Evolutionary conservation across 768 basidiomycete species (phyloP).

Genomic region (Tricholoma terreum): DNA sequence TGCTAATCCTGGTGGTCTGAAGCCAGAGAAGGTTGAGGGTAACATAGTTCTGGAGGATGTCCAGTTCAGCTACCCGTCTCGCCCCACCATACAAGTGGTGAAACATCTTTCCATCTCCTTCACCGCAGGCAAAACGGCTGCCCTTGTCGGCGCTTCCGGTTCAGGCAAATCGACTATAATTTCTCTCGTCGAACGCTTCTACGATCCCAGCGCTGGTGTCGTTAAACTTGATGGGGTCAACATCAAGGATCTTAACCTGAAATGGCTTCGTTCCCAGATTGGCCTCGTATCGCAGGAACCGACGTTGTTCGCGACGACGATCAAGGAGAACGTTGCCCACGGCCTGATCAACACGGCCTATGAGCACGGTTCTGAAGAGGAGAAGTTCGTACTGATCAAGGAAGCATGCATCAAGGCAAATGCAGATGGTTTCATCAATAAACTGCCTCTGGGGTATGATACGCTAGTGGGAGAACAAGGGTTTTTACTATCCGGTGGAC

Average conservation of each 20-base stretch:
- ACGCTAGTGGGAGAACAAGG: conserved; percentile 89
- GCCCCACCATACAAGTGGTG: conserved; percentile 73
- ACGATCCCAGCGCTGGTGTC: conserved; percentile 72
- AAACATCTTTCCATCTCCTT: conserved; percentile 66
- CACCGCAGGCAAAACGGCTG: conserved; percentile 72
- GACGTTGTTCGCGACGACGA: conserved; percentile 79
- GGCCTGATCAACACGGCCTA: conserved; percentile 73
- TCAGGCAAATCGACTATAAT: conserved; percentile 78
- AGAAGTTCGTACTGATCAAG: conserved; percentile 74
- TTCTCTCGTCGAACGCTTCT: conserved; percentile 82
- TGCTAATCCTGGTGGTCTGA: conserved; percentile 57
- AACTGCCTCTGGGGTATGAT: conserved; percentile 79
- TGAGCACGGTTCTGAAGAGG: conserved; percentile 66
- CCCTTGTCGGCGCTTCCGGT: conserved; percentile 76
- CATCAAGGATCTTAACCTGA: conserved; percentile 72
- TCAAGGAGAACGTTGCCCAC: conserved; percentile 77
- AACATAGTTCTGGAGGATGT: conserved; percentile 70
- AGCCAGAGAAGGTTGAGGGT: conserved; percentile 65
- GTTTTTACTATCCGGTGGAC: conserved; percentile 79
- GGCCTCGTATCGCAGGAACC: conserved; percentile 90
- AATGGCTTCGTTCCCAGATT: conserved; percentile 84
- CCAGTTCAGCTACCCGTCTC: conserved; percentile 82
- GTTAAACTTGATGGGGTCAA: conserved; percentile 76
- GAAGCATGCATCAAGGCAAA: conserved; percentile 87
- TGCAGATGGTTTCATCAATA: conserved; percentile 83